These are phyloP conservation scores for Hymenoscyphus repandus DNA, from an alignment of 2,329 filamentous ascomycete species.

Conservation along the genomic window DNA sequence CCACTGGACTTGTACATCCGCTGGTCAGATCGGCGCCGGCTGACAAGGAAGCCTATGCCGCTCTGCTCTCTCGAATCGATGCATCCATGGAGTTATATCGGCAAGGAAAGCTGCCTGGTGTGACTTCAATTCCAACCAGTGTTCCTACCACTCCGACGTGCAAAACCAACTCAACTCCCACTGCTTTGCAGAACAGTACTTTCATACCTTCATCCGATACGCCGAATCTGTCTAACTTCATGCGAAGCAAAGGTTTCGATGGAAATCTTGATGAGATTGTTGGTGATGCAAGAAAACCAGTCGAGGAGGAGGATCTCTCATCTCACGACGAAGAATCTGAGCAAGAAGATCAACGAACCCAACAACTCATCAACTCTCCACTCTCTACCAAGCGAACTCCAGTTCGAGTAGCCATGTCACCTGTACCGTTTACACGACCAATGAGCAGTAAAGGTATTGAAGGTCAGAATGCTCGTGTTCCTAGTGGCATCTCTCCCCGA, in stretches of 20 bases:
- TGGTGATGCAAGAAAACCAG: slow-evolving; percentile 51
- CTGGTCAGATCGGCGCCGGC: slow-evolving; percentile 52
- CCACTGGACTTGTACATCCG: slow-evolving; percentile 53
- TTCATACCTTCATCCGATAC: slow-evolving; percentile 53
- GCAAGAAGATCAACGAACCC: slow-evolving; percentile 35
- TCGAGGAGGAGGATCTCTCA: slow-evolving; percentile 44
- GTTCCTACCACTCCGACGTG: slow-evolving; percentile 19
- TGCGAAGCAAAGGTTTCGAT: slow-evolving; percentile 56
- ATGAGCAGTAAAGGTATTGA: slow-evolving; percentile 54
- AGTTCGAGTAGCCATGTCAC: slow-evolving; percentile 50
- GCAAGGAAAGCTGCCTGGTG: slow-evolving; percentile 46
- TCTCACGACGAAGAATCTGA: slow-evolving; percentile 52
- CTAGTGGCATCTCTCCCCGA: slow-evolving; percentile 37
- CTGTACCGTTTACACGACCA: slow-evolving; percentile 43
- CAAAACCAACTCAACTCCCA: slow-evolving; percentile 24
- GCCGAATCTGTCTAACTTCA: slow-evolving; percentile 62
- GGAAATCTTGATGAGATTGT: slow-evolving; percentile 59
- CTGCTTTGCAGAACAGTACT: slow-evolving; percentile 24
- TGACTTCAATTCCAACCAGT: slow-evolving; percentile 40
- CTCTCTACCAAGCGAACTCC: slow-evolving; percentile 50
- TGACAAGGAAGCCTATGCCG: slow-evolving; percentile 46
- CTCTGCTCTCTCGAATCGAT: slow-evolving; percentile 48
- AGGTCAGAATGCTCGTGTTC: slow-evolving; percentile 24
- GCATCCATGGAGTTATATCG: slow-evolving; percentile 48
- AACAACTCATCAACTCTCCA: slow-evolving; percentile 33